phyloP scores from a whole-genome alignment of 148 eudicot species.

The Rhododendron ovatum region DNA sequence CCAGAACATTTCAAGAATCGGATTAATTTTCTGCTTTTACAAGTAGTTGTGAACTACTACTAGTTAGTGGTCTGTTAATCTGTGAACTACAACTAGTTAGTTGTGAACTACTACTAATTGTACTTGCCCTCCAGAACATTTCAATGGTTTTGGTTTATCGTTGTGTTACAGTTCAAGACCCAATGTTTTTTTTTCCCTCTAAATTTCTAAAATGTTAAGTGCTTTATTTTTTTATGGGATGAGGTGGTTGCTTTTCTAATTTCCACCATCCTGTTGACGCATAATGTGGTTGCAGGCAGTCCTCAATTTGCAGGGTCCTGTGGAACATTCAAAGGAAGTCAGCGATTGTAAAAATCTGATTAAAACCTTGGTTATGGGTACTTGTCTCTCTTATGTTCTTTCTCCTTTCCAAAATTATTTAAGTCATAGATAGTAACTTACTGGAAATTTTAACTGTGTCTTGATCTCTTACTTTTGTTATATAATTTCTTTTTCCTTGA shows the following conservation, averaged over 20 bases:
- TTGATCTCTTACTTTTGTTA: neutral
- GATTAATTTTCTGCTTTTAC: neutral
- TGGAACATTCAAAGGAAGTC: conserved; percentile 92
- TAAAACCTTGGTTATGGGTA: conserved; percentile 95
- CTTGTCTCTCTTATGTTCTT: conserved; percentile 10
- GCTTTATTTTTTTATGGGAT: neutral
- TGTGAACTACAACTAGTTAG: no score
- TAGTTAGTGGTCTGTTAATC: no score
- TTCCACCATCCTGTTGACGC: conserved; percentile 5
- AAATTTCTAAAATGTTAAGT: neutral
- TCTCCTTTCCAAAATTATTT: neutral
- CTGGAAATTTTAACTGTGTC: neutral
- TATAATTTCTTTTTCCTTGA: neutral
- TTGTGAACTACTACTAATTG: neutral
- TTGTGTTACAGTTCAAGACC: neutral
- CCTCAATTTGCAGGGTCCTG: conserved; percentile 77
- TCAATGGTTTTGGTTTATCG: neutral
- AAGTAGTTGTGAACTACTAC: neutral
- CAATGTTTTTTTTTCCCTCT: neutral
- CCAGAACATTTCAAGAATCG: neutral
- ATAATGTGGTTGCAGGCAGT: conserved; percentile 62
- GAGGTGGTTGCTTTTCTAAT: conserved; percentile 1
- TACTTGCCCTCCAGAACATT: neutral
- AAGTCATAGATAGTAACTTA: neutral
- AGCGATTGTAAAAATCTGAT: conserved; percentile 90